Evolutionary conservation across 1,139 yeast genomes (phyloP).

Genomic region (Yamadazyma kanchanaburiensis): DNA sequence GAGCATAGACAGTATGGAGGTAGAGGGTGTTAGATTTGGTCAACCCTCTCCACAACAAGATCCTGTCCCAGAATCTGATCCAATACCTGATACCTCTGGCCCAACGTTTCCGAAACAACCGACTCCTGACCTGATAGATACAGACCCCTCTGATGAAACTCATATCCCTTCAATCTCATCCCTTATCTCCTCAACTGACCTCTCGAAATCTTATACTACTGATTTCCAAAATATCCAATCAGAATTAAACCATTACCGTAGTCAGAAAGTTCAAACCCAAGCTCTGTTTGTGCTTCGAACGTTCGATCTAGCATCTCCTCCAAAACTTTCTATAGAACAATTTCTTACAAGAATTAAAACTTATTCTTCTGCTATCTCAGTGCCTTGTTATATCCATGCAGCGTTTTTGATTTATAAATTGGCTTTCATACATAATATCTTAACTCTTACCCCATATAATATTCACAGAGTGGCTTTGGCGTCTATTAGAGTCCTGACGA

Average conservation of each 20-base stretch:
- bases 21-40: not conserved
- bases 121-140: conserved; percentile 10
- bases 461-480: conserved; percentile 40
- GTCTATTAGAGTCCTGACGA: conserved; percentile 43
- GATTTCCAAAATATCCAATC: conserved; percentile 14
- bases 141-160: not conserved
- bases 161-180: not conserved
- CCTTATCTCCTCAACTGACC: conserved; percentile 2
- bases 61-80: not conserved
- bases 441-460: conserved; percentile 31
- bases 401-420: conserved; percentile 38
- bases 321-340: conserved; percentile 33
- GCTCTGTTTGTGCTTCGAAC: conserved; percentile 27
- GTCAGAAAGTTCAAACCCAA: conserved; percentile 17
- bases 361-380: conserved; percentile 41
- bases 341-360: conserved; percentile 39
- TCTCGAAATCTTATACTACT: conserved; percentile 8
- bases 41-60: not conserved
- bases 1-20: no score
- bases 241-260: conserved; percentile 19
- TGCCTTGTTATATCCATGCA: conserved; percentile 39
- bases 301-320: conserved; percentile 35
- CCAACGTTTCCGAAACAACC: conserved; percentile 7
- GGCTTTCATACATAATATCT: conserved; percentile 29
- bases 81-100: no score